phyloP scores from a whole-genome alignment of 1,139 yeast genomes.

The Debaryomyces robertsiae region DNA sequence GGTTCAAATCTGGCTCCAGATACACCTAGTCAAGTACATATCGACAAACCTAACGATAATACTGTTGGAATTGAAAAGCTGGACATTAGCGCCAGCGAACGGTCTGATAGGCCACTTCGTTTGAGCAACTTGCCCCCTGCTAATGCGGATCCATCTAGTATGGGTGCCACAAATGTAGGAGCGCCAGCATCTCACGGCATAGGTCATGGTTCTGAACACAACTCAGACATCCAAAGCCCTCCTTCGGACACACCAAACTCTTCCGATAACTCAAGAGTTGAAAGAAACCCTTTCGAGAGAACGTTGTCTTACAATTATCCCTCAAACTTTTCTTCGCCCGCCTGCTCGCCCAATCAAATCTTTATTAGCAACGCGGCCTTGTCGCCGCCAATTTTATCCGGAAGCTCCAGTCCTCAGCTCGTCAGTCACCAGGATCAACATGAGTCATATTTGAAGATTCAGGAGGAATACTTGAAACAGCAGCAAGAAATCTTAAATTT shows the following conservation, averaged over 20 bases:
- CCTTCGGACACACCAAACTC: slow-evolving; percentile 5
- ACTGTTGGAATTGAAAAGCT: neutral
- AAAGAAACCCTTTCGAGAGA: slow-evolving; percentile 44
- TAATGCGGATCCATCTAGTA: neutral
- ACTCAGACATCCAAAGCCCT: neutral
- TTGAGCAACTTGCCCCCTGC: neutral
- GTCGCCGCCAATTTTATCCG: slow-evolving; percentile 9
- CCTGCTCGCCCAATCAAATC: slow-evolving; percentile 15
- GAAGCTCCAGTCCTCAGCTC: slow-evolving; percentile 5
- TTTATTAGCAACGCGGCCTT: slow-evolving; percentile 3
- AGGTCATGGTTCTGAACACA: slow-evolving; percentile 1
- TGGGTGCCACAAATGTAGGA: neutral
- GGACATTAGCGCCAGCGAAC: neutral
- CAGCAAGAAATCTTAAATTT: slow-evolving; percentile 38
- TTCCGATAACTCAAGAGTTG: slow-evolving; percentile 17
- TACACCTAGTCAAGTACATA: neutral
- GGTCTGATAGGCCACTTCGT: neutral
- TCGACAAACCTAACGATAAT: neutral
- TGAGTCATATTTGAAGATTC: slow-evolving; percentile 41
- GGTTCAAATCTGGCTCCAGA: slow-evolving; percentile 2
- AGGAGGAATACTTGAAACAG: slow-evolving; percentile 41
- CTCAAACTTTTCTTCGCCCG: slow-evolving; percentile 20
- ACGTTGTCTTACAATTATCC: slow-evolving; percentile 26
- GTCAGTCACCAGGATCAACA: slow-evolving; percentile 26
- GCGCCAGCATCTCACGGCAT: neutral